Conservation (phyloP, 2,329 filamentous ascomycete species). For the Diaporthe aspalathi region DNA sequence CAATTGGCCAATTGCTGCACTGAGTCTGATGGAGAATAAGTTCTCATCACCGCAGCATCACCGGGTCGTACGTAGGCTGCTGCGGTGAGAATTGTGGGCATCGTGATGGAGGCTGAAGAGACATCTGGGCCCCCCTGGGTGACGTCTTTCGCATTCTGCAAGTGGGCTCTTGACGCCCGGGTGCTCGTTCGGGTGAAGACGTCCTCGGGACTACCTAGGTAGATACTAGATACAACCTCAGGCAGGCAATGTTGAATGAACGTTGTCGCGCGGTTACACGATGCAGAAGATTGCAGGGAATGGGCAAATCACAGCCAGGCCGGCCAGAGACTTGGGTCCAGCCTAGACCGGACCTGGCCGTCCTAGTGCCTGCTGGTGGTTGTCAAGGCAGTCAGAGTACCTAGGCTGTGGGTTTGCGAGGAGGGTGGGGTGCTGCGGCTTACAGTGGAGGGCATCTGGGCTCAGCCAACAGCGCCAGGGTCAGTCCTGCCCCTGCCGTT, state of each 20-base stretch:
- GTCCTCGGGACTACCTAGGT: background rate
- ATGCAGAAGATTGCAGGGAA: constrained; percentile 4
- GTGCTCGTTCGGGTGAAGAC: background rate
- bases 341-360: constrained; percentile 22
- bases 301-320: constrained; percentile 34
- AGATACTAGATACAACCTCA: background rate
- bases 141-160: background rate
- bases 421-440: constrained; percentile 23
- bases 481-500: too few relatives aligned
- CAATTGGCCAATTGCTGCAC: background rate
- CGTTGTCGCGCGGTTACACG: constrained; percentile 38
- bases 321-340: constrained; percentile 31
- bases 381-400: background rate
- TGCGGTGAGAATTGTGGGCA: constrained; percentile 24
- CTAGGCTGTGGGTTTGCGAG: too few relatives aligned
- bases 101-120: constrained; percentile 8
- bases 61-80: background rate
- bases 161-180: background rate
- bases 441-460: constrained; percentile 20
- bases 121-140: background rate
- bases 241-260: background rate
- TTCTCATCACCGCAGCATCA: background rate
- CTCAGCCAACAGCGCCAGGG: constrained; percentile 24
- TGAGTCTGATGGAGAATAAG: background rate
- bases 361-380: constrained; percentile 9